Evolutionary conservation across 805 yeast genomes (phyloP).

Genomic region (Pichia cabralensis): DNA sequence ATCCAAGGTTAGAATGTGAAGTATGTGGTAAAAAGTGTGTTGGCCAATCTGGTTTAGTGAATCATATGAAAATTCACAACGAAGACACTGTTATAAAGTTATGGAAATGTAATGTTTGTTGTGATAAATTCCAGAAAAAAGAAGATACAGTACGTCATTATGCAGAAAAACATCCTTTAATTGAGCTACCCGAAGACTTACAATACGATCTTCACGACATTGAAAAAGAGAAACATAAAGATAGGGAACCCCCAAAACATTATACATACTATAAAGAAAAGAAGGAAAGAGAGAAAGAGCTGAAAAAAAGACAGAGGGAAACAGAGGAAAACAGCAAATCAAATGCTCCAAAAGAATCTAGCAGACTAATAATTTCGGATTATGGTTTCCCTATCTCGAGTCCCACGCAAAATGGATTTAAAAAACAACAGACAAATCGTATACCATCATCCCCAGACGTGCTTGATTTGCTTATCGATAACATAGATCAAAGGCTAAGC

Average conservation of each 20-base stretch:
- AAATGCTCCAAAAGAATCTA: not conserved
- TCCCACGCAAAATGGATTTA: constrained; percentile 28
- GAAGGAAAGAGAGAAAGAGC: not conserved
- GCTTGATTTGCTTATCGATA: constrained; percentile 27
- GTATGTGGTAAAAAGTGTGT: constrained; percentile 65
- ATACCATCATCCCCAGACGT: constrained; percentile 20
- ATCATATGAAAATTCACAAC: constrained; percentile 70
- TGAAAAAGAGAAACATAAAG: not conserved
- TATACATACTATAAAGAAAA: not conserved
- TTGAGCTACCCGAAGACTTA: constrained; percentile 12
- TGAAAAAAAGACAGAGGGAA: not conserved
- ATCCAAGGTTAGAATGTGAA: constrained; percentile 56
- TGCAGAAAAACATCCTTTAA: constrained; percentile 28
- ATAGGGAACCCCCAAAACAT: not conserved
- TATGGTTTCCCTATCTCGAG: constrained; percentile 8
- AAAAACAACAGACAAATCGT: constrained; percentile 27
- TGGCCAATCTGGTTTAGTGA: constrained; percentile 56
- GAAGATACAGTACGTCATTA: constrained; percentile 50
- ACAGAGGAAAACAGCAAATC: not conserved
- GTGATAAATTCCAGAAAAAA: constrained; percentile 41
- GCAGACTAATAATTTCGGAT: not conserved
- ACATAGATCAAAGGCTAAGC: constrained; percentile 26
- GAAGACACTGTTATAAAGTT: constrained; percentile 38
- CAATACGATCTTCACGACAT: constrained; percentile 5
- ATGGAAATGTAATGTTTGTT: constrained; percentile 61